These are phyloP conservation scores for Fusarium sp. DNA, from an alignment of 2,329 filamentous ascomycete species.

Conservation along the genomic window DNA sequence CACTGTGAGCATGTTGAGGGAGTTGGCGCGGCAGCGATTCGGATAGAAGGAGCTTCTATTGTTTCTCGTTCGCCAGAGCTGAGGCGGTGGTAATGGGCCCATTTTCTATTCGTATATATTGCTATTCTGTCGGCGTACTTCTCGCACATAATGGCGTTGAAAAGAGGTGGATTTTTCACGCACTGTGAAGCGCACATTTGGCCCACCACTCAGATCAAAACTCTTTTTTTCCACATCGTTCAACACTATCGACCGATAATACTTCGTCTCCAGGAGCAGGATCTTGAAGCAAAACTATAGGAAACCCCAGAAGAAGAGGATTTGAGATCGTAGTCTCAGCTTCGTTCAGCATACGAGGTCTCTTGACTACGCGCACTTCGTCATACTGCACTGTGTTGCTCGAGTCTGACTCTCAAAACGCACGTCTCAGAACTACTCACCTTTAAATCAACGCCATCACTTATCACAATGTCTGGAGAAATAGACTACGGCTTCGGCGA, in stretches of 20 bases:
- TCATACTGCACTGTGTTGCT: neutral
- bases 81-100: neutral
- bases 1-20: slow-evolving; percentile 83
- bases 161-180: slow-evolving; percentile 25
- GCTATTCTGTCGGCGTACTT: neutral
- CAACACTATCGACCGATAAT: slow-evolving; percentile 14
- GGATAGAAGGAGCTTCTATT: slow-evolving; percentile 56
- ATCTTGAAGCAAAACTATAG: neutral
- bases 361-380: neutral
- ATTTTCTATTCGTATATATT: neutral
- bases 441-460: neutral
- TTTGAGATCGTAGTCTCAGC: neutral
- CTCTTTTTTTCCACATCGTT: slow-evolving; percentile 42
- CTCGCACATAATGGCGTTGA: neutral
- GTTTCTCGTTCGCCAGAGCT: neutral
- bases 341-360: neutral
- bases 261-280: neutral
- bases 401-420: slow-evolving; percentile 10
- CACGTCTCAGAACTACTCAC: slow-evolving; percentile 11
- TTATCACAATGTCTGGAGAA: slow-evolving; percentile 49
- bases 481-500: slow-evolving; percentile 55
- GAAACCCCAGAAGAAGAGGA: neutral
- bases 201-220: slow-evolving; percentile 46
- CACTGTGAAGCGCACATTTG: slow-evolving; percentile 46
- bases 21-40: slow-evolving; percentile 82